Evolutionary conservation across 768 basidiomycete genomes (phyloP).

Genomic region (Calvatia gigantea): DNA sequence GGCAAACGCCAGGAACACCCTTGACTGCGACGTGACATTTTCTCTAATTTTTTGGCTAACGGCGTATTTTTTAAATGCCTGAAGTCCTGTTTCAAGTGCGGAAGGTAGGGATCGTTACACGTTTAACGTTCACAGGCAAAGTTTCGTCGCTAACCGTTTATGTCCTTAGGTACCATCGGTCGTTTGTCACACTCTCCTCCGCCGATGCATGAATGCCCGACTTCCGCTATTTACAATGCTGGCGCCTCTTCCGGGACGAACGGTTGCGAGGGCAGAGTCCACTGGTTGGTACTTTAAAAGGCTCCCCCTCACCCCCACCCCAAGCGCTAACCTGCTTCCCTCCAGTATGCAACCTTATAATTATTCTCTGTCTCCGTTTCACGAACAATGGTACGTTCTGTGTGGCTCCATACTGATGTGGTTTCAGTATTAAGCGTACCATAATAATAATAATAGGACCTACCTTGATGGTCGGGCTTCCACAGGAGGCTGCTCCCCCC

Average conservation of each 20-base stretch:
- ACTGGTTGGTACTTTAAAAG: slow-evolving; percentile 1
- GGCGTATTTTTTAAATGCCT: not conserved
- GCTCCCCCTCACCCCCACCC: no score
- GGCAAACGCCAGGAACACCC: not conserved
- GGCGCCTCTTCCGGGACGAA: not conserved
- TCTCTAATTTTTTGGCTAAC: not conserved
- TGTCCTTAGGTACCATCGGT: slow-evolving; percentile 1
- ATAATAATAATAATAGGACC: no score
- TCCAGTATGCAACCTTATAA: slow-evolving; percentile 1
- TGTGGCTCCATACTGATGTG: not conserved
- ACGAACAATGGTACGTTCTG: not conserved
- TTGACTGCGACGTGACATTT: not conserved
- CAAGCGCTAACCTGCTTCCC: not conserved
- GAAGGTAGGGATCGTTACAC: slow-evolving; percentile 5
- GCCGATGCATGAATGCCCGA: slow-evolving; percentile 8
- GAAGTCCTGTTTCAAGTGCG: not conserved
- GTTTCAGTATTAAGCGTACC: not conserved
- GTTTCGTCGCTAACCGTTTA: slow-evolving; percentile 9
- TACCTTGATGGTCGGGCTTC: not conserved
- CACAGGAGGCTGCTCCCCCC: not conserved
- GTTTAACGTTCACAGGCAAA: slow-evolving; percentile 6
- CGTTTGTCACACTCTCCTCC: slow-evolving; percentile 4
- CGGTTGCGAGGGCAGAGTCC: not conserved
- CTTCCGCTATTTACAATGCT: not conserved
- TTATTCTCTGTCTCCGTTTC: not conserved